Conservation (phyloP, 306 rosid species). For the Rosa lucieae region DNA sequence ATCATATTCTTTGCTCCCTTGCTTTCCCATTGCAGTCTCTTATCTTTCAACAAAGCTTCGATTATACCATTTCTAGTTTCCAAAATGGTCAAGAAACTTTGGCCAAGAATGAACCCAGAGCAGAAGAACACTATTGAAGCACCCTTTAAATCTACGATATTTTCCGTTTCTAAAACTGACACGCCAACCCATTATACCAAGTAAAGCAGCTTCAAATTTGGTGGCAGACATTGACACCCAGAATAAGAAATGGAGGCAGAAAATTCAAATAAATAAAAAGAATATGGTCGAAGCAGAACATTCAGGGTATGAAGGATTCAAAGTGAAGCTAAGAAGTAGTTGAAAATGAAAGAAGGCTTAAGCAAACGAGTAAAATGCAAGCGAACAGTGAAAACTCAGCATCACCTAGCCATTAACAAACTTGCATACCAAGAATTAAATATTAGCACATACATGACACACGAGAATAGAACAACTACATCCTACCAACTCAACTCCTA, state of each 20-base stretch:
- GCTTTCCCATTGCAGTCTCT: constrained; percentile 44
- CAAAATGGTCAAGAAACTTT: constrained; percentile 6
- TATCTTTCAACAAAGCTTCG: constrained; percentile 28
- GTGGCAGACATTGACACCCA: constrained; percentile 24
- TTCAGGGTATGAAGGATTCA: constrained; percentile 45
- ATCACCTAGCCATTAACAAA: constrained; percentile 17
- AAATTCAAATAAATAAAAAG: background rate
- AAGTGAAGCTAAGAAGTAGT: constrained; percentile 75
- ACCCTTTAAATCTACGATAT: constrained; percentile 10
- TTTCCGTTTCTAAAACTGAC: constrained; percentile 33
- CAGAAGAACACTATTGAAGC: constrained; percentile 22
- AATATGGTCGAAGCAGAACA: constrained; percentile 20
- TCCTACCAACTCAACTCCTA: constrained; percentile 42
- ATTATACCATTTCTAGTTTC: constrained; percentile 8
- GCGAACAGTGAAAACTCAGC: constrained; percentile 55
- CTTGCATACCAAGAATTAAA: constrained; percentile 51
- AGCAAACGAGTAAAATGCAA: constrained; percentile 57
- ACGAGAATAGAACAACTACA: constrained; percentile 35
- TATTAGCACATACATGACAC: background rate
- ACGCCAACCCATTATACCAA: constrained; percentile 42
- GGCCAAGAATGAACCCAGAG: constrained; percentile 12
- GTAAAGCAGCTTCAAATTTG: constrained; percentile 34
- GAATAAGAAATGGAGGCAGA: background rate
- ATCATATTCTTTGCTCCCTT: constrained; percentile 56
- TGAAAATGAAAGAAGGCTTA: constrained; percentile 32